phyloP scores from a whole-genome alignment of 1,139 yeast species.

The Pichia kudriavzevii region DNA sequence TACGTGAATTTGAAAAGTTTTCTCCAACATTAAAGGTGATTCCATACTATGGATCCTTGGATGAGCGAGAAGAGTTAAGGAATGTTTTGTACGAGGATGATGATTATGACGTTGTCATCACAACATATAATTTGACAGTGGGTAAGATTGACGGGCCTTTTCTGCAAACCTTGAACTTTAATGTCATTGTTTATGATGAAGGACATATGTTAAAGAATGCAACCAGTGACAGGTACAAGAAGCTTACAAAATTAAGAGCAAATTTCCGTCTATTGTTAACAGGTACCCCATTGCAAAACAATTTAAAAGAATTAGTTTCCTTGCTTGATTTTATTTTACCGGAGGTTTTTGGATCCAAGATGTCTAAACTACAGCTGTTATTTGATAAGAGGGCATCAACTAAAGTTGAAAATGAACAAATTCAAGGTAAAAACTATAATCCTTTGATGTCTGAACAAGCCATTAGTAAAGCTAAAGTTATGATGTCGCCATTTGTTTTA shows the following conservation, averaged over 20 bases:
- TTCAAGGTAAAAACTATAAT: constrained; percentile 42
- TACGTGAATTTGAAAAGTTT: constrained; percentile 85
- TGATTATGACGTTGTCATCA: constrained; percentile 86
- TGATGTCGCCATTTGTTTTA: constrained; percentile 97
- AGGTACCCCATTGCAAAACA: constrained; percentile 96
- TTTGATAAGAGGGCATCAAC: constrained; percentile 82
- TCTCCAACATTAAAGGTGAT: constrained; percentile 77
- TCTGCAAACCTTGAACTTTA: constrained; percentile 64
- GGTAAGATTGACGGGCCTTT: constrained; percentile 75
- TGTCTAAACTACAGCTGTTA: constrained; percentile 72
- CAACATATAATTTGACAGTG: constrained; percentile 87
- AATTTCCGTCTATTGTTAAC: constrained; percentile 78
- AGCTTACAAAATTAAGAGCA: constrained; percentile 76
- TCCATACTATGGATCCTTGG: constrained; percentile 87
- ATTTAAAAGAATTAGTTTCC: constrained; percentile 82
- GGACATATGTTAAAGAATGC: constrained; percentile 96
- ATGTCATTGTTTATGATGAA: constrained; percentile 90
- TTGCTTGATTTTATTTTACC: constrained; percentile 88
- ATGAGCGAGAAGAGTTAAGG: constrained; percentile 79
- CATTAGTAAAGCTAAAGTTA: constrained; percentile 83
- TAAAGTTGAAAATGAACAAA: constrained; percentile 26
- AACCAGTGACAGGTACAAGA: constrained; percentile 74
- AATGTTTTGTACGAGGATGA: constrained; percentile 50
- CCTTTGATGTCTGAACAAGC: constrained; percentile 89
- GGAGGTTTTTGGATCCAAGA: constrained; percentile 65